Conservation (phyloP, 179 eudicot genomes). For the Camellia oleifera region DNA sequence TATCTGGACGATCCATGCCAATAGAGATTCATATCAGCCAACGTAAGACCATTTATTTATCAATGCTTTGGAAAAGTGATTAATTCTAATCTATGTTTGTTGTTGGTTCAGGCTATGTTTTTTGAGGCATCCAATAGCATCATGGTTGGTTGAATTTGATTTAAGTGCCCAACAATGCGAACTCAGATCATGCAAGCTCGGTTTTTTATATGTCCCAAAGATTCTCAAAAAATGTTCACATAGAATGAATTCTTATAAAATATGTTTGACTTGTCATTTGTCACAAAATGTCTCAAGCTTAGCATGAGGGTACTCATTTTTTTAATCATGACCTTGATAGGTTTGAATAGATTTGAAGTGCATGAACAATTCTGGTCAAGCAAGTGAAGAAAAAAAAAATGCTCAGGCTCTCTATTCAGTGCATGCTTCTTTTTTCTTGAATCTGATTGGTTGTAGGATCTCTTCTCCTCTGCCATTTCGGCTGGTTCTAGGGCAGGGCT, state of each 20-base stretch:
- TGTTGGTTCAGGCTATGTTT: not conserved
- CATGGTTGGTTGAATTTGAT: not conserved
- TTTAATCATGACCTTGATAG: not conserved
- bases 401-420: not conserved
- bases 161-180: not conserved
- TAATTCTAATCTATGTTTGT: not conserved
- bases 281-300: not conserved
- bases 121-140: not conserved
- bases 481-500: constrained; percentile 77
- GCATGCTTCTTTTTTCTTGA: constrained; percentile 8
- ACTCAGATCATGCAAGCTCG: not conserved
- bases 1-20: not conserved
- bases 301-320: not conserved
- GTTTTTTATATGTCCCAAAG: not conserved
- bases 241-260: too few relatives aligned
- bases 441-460: constrained; percentile 22
- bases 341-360: not conserved
- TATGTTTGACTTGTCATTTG: too few relatives aligned
- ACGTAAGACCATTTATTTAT: not conserved
- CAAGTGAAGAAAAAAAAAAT: not conserved
- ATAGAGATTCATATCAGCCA: not conserved
- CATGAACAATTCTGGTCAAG: not conserved
- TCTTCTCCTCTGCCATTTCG: constrained; percentile 15
- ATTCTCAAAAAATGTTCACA: not conserved
- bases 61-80: not conserved